Evolutionary conservation across 257 asterid genomes (phyloP).

Genomic region (Mentha longifolia): DNA sequence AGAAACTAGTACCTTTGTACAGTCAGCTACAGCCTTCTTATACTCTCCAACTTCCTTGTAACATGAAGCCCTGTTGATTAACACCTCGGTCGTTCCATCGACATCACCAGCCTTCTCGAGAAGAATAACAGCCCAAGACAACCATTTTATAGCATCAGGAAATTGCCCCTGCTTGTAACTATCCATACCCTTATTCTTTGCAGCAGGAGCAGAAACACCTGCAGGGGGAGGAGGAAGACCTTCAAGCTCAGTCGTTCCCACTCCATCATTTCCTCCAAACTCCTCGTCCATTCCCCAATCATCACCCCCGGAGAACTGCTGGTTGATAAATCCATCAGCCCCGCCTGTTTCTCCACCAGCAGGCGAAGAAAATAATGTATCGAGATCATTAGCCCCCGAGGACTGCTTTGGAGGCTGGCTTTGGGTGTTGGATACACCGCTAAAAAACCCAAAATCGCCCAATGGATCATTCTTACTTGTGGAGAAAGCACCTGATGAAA

Average conservation of each 20-base stretch:
- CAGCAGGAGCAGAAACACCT: conserved; percentile 72
- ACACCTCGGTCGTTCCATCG: conserved; percentile 49
- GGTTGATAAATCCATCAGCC: conserved; percentile 40
- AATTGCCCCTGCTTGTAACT: conserved; percentile 89
- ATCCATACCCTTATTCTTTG: conserved; percentile 61
- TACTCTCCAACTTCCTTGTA: conserved; percentile 99
- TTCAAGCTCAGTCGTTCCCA: conserved; percentile 83
- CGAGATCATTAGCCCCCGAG: conserved; percentile 58
- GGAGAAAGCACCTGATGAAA: conserved; percentile 41
- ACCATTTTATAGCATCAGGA: conserved; percentile 93
- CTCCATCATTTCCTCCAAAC: conserved; percentile 53
- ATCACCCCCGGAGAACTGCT: conserved; percentile 56
- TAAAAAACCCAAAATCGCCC: conserved; percentile 54
- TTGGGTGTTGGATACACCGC: conserved; percentile 35
- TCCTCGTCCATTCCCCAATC: conserved; percentile 72
- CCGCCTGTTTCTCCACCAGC: conserved; percentile 38
- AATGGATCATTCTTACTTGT: conserved; percentile 46
- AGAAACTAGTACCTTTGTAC: conserved; percentile 70
- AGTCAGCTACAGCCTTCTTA: conserved; percentile 99
- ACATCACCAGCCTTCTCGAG: conserved; percentile 71
- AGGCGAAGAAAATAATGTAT: conserved; percentile 49
- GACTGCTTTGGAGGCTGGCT: conserved; percentile 47
- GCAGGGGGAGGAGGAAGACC: conserved; percentile 96
- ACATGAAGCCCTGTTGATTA: conserved; percentile 81
- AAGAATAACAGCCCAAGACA: conserved; percentile 69